Base-by-base conservation (phyloP, 2,329 filamentous ascomycete species). In the Botrytis hyacinthi region DNA sequence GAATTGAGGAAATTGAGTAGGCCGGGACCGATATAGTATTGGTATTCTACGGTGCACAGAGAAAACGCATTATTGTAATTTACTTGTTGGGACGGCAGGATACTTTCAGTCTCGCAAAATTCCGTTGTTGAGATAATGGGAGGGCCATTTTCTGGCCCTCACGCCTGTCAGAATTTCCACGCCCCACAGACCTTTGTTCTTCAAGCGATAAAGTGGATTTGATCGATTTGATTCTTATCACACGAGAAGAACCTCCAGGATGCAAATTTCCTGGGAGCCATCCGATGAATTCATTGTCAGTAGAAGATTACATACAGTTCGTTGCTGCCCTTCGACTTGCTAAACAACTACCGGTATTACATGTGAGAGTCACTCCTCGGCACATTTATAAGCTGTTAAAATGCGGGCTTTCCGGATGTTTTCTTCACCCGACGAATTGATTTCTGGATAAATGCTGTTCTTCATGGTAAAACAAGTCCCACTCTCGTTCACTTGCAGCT, bases 1-100 rank as follows among this genome's bases (percentile, higher is more conserved):
- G 83, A 73, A 87, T 91, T 74, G 88, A 91, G 78, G 90, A 91
- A 81, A 84, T 91, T 76, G 89, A 91, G 79, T 91, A 82, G 78
- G 51, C 8, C 16, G 18, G 35, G 8, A 57, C 37, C 35, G n/a
- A 66, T 16, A 16, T 18, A 14, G 20, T 29, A n/a, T 8, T 7
- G 9, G 35, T 29, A n/a, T 67, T 16, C 22, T 16, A 29, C 3
- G 26, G 9, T 16, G 46, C 32, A 54, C 26, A 40, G 2, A 48
- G 32, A 35, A 68, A 29, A n/a, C 4, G 22, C 18, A 8, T 10
- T 42, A 4, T 57, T 48, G 5, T 37, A 57, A 37, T 10, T 22
- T 42, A 32, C 26, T 68, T 57, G 66, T 68, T 68, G 66, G 40
- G 66, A 20, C 48, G 35, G 16, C 26, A 37, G 35, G 22, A 35